Evolutionary conservation across 2,329 filamentous ascomycete genomes (phyloP), one percentile per base, ranked within the genome.

Genomic region (Nannizziopsis arthrosporioides): DNA sequence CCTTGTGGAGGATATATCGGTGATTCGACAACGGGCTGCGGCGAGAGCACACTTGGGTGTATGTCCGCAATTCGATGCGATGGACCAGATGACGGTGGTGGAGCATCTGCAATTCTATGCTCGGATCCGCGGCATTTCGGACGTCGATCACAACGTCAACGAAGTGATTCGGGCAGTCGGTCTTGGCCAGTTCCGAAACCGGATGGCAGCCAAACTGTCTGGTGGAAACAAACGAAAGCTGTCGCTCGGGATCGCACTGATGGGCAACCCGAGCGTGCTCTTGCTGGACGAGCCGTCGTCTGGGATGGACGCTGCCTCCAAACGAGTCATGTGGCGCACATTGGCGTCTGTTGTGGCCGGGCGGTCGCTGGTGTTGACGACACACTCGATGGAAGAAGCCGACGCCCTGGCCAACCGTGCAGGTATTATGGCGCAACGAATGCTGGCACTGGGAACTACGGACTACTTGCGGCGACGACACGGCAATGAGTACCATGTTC

Each of bases 201-300:
- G 87, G 19, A 86, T 90, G 75, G 89, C 85, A 0, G 74, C 77
- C 47, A 83, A 84, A 40, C 74, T 95, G 0, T 90, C 84, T 0
- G 89, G 90, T 7, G 90, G 90, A 27, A 95, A 94, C 68, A 93
- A 93, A 69, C 76, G 89, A n/a, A 96, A 95, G 65, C 71, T 96
- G 1, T 86, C 80, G 14, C 75, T 95, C 0, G 89, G 84, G 2
- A 94, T 95, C 48, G 89, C 90, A 0, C 70, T 96, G 1, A 94
- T 94, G 76, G 90, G 89, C 3, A 94, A 95, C 57, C 89, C 89
- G 0, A 79, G 81, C 0, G 88, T 94, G 0, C 71, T 96, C 1
- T 73, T 95, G 0, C 80, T 95, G 1, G 90, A 96, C 59, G 90
- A 95, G 61, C 90, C 90, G 0, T 85, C 79, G 0, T 88, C 82